Evolutionary conservation across 148 eudicot species (phyloP), one percentile per base, ranked within the genome.

Genomic region (Rhododendron vialii): DNA sequence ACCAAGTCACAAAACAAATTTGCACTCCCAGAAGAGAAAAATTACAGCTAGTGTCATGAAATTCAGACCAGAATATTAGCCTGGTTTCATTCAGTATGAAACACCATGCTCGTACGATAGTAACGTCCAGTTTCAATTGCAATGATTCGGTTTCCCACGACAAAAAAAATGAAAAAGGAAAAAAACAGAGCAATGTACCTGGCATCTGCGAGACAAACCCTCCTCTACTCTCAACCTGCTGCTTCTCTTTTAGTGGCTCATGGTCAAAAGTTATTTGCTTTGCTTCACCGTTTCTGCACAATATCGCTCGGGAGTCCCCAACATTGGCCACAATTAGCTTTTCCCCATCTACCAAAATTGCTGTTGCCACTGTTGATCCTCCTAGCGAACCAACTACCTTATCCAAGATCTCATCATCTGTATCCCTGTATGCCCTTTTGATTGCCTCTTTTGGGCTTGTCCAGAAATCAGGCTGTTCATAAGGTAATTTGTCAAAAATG

Each of bases 301-400:
- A 51, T 48, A 92, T 87, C 28, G 90, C 92, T 33, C 94, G 88
- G 7, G 93, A 90, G 35, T 94, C 94, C 2, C 94, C 92, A 67
- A 94, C 94, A 84, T 94, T 93, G 12, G 94, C 93, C 28, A 93
- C 93, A 69, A 93, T 84, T 78, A 93, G 90, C 82, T 91, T 92
- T 85, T 89, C 86, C 84, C 75, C 81, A 85, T 93, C 85, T 75
- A 92, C 87, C 61, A 94, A 86, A 67, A 93, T 88, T 7, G 95
- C 93, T 6, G 93, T 91, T 22, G 91, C 92, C 0, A 92, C 93
- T 14, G 92, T 92, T 7, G 92, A 92, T 48, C 93, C 94, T 78
- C 93, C 95, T 69, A 89, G 80, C 26, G 89, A 86, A 24, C 86
- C 90, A 61, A 74, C 89, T 41, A 92, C 90, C 76, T 87, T 86